These are phyloP conservation scores for Anthracocystis setariae DNA, from an alignment of 1,284 basidiomycete genomes.

Conservation along the genomic window DNA sequence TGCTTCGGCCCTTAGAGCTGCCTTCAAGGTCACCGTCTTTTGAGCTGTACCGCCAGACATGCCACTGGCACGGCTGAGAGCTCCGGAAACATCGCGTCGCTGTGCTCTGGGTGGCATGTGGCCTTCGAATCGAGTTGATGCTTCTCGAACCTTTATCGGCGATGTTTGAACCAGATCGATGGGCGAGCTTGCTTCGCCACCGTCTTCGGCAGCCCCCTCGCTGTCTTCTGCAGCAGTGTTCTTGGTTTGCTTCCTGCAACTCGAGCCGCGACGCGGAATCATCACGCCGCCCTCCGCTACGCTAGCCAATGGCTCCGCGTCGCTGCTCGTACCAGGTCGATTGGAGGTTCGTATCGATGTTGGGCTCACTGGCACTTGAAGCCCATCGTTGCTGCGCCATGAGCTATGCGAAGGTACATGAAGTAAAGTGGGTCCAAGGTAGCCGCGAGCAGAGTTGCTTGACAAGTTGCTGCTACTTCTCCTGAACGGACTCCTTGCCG, in stretches of 20 bases:
- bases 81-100: slow-evolving; percentile 38
- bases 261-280: slow-evolving; percentile 36
- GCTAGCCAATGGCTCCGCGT: slow-evolving; percentile 29
- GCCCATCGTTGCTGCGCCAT: slow-evolving; percentile 26
- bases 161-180: slow-evolving; percentile 11
- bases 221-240: not conserved
- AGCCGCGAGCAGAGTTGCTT: slow-evolving; percentile 16
- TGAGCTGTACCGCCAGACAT: slow-evolving; percentile 28
- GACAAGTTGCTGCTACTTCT: slow-evolving; percentile 22
- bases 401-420: slow-evolving; percentile 32
- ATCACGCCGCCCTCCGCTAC: slow-evolving; percentile 31
- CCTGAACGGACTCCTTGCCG: slow-evolving; percentile 16
- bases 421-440: slow-evolving; percentile 22
- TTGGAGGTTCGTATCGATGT: slow-evolving; percentile 15
- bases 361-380: slow-evolving; percentile 18
- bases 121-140: slow-evolving; percentile 16
- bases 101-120: slow-evolving; percentile 20
- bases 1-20: slow-evolving; percentile 58
- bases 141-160: slow-evolving; percentile 16
- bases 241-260: slow-evolving; percentile 16
- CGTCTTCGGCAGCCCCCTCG: slow-evolving; percentile 1
- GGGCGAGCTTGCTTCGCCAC: not conserved
- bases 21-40: slow-evolving; percentile 50
- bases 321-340: slow-evolving; percentile 32
- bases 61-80: slow-evolving; percentile 44